Conservation (phyloP, 73 alveolate genomes). For the Stentor roeselii region DNA sequence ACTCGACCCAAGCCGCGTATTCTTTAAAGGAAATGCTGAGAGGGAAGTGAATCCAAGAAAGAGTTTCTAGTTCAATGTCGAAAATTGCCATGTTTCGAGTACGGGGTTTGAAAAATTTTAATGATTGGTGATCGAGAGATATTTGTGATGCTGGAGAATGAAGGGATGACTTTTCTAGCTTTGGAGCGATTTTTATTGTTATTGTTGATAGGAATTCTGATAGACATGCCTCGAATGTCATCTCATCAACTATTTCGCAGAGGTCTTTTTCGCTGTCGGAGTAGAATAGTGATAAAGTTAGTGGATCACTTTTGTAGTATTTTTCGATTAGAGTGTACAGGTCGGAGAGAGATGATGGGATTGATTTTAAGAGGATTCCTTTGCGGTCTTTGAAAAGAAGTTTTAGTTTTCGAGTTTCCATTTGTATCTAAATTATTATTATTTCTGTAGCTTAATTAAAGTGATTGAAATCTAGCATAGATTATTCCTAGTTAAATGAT, state of each 20-base stretch:
- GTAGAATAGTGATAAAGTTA: no score
- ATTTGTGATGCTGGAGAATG: not conserved
- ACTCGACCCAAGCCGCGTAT: not conserved
- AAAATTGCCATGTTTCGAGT: not conserved
- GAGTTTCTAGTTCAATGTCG: not conserved
- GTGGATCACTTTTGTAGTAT: not conserved
- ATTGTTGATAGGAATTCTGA: not conserved
- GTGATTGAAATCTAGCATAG: no score
- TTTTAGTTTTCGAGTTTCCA: not conserved
- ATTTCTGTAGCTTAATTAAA: no score
- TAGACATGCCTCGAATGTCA: not conserved
- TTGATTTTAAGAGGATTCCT: not conserved
- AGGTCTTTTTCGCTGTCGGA: not conserved
- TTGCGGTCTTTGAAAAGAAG: not conserved
- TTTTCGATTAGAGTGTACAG: not conserved
- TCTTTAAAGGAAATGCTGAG: not conserved
- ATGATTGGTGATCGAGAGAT: not conserved
- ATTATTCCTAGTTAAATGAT: no score
- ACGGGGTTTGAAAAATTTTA: not conserved
- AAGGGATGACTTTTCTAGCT: not conserved
- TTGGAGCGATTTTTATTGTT: not conserved
- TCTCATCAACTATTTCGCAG: not conserved
- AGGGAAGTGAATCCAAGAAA: not conserved
- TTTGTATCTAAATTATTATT: no score
- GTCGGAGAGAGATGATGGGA: not conserved